phyloP scores from a whole-genome alignment of 345 rosid species.

The Noccaea bulbosa region DNA sequence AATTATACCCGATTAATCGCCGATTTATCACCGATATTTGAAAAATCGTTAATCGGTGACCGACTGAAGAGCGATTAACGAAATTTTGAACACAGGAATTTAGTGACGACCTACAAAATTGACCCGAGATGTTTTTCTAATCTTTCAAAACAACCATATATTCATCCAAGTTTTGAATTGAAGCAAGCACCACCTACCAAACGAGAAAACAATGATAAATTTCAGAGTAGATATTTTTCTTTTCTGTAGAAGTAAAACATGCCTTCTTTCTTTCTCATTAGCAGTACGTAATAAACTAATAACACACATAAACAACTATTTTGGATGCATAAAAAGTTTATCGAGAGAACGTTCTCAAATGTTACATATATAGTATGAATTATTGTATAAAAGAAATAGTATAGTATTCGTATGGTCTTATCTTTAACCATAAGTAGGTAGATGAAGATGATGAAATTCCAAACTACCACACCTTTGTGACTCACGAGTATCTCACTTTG shows the following conservation, averaged over 20 bases:
- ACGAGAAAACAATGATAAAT: not conserved
- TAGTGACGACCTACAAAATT: not conserved
- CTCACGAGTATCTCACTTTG: constrained; percentile 46
- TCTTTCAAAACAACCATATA: not conserved
- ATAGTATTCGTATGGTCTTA: constrained; percentile 8
- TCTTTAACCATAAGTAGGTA: constrained; percentile 31
- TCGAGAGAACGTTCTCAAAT: constrained; percentile 12
- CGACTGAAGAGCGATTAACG: too few relatives aligned
- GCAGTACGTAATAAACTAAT: not conserved
- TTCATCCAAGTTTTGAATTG: not conserved
- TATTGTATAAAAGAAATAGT: not conserved
- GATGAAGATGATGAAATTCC: constrained; percentile 38
- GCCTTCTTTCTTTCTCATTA: not conserved
- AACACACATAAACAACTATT: not conserved
- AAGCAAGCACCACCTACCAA: not conserved
- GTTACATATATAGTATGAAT: constrained; percentile 17
- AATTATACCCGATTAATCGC: too few relatives aligned
- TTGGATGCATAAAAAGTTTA: not conserved
- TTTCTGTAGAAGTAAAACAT: not conserved
- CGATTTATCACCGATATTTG: too few relatives aligned
- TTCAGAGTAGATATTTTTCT: not conserved
- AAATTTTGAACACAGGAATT: too few relatives aligned
- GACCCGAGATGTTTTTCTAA: not conserved
- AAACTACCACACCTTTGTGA: constrained; percentile 41
- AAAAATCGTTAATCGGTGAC: too few relatives aligned